Percentiles rank a stretch among this genome's conserved stretches.
Evolutionary conservation across 2,329 filamentous ascomycete species (phyloP).

Genomic region (Xylaria sp.): DNA sequence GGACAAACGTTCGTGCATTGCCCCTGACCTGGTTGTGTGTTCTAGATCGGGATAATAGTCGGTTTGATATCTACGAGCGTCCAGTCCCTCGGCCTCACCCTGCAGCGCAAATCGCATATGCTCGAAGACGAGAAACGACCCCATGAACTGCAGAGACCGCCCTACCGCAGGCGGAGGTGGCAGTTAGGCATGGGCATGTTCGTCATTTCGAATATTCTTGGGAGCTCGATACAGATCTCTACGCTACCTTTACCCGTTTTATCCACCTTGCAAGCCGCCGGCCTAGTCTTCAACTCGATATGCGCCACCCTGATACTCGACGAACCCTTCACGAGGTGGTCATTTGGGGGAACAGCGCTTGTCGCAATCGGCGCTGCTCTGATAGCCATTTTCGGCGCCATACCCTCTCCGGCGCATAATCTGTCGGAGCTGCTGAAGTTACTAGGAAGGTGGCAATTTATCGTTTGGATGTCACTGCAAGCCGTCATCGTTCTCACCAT

Average conservation of each 20-base stretch:
- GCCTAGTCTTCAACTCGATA: constrained; percentile 97
- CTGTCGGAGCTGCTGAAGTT: constrained; percentile 83
- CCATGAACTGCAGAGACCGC: constrained; percentile 82
- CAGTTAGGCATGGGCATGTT: constrained; percentile 99
- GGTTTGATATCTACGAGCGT: constrained; percentile 93
- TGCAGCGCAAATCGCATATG: constrained; percentile 98
- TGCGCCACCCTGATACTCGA: constrained; percentile 92
- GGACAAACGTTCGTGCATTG: neutral
- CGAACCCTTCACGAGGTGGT: constrained; percentile 94
- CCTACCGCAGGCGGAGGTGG: constrained; percentile 92
- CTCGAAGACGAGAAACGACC: constrained; percentile 93
- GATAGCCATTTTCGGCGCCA: constrained; percentile 93
- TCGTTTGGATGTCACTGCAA: constrained; percentile 90
- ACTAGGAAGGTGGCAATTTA: constrained; percentile 77
- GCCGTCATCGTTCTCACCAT: constrained; percentile 77
- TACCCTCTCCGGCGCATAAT: constrained; percentile 91
- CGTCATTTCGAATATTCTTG: constrained; percentile 90
- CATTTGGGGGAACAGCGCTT: constrained; percentile 87
- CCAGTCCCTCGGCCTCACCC: constrained; percentile 92
- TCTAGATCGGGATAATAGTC: constrained; percentile 88
- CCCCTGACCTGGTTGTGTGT: constrained; percentile 33
- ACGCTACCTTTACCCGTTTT: constrained; percentile 93
- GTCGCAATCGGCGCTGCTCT: constrained; percentile 89
- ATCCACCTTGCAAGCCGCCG: constrained; percentile 93
- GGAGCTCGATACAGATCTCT: constrained; percentile 97